Percentiles rank a stretch among this genome's conserved stretches.
Evolutionary conservation across 805 yeast genomes (phyloP).

Genomic region (Yamadazyma paraphyllophila): DNA sequence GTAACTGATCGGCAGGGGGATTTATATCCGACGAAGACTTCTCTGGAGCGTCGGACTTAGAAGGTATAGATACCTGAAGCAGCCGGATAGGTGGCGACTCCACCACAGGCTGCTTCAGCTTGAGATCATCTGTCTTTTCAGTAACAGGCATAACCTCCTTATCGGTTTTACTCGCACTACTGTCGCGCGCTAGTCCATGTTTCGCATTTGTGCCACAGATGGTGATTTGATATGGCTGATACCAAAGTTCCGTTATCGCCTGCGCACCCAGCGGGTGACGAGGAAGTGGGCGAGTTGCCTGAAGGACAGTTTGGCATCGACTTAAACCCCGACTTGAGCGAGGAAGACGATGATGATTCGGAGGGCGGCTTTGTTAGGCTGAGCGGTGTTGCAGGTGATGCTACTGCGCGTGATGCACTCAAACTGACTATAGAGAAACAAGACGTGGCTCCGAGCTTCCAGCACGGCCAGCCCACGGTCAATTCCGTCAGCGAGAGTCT

Average conservation of each 20-base stretch:
- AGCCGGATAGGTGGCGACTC: not conserved
- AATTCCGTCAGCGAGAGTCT: no score
- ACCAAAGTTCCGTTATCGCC: slow-evolving; percentile 33
- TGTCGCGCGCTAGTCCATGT: not conserved
- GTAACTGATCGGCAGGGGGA: no score
- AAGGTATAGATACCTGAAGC: not conserved
- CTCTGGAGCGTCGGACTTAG: not conserved
- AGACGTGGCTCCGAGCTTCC: no score
- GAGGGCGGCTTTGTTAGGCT: slow-evolving; percentile 6
- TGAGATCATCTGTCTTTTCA: slow-evolving; percentile 8
- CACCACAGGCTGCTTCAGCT: not conserved
- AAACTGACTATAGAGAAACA: not conserved
- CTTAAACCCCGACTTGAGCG: slow-evolving; percentile 40
- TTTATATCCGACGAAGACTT: no score
- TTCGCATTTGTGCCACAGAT: slow-evolving; percentile 6
- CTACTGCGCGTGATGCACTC: not conserved
- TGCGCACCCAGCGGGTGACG: slow-evolving; percentile 32
- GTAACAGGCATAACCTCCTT: slow-evolving; percentile 13
- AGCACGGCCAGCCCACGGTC: no score
- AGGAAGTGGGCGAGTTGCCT: slow-evolving; percentile 30
- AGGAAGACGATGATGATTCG: slow-evolving; percentile 17
- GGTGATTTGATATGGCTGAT: slow-evolving; percentile 2
- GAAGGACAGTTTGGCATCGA: slow-evolving; percentile 27
- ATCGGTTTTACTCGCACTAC: slow-evolving; percentile 2
- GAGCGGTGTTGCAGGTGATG: not conserved